These are phyloP conservation scores for Lactarius indigo DNA, from an alignment of 768 basidiomycete genomes.

Conservation along the genomic window DNA sequence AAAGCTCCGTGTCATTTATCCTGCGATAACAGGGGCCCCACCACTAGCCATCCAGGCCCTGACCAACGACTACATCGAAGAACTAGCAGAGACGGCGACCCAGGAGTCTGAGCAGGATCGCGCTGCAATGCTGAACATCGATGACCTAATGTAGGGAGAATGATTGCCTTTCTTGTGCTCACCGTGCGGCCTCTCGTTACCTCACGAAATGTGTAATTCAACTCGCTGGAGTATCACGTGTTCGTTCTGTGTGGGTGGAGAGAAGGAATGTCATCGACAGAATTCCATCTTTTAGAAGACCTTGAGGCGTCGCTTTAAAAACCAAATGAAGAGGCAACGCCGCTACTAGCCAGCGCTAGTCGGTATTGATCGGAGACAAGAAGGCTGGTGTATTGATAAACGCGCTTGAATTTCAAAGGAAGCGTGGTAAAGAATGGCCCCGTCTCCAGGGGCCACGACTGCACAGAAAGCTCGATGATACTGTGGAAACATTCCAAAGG, in stretches of 20 bases:
- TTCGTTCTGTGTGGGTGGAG: neutral
- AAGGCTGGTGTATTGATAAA: neutral
- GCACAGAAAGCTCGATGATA: neutral
- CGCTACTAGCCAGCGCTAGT: neutral
- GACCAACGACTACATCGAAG: neutral
- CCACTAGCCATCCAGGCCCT: neutral
- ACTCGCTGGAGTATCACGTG: neutral
- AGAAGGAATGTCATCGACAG: neutral
- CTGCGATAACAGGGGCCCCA: neutral
- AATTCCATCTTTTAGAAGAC: neutral
- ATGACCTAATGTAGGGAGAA: neutral
- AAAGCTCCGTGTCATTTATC: neutral
- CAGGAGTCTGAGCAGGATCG: neutral
- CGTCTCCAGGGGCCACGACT: neutral
- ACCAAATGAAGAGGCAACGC: neutral
- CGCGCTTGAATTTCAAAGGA: neutral
- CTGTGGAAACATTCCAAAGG: neutral
- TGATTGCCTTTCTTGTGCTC: neutral
- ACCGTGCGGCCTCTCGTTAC: neutral
- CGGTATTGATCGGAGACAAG: constrained; percentile 5
- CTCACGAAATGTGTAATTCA: neutral
- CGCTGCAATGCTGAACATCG: neutral
- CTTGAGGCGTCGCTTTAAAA: neutral
- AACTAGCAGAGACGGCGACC: neutral
- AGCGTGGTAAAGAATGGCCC: neutral